These are phyloP conservation scores for Salix caprea DNA, from an alignment of 345 rosid genomes.

Conservation along the genomic window DNA sequence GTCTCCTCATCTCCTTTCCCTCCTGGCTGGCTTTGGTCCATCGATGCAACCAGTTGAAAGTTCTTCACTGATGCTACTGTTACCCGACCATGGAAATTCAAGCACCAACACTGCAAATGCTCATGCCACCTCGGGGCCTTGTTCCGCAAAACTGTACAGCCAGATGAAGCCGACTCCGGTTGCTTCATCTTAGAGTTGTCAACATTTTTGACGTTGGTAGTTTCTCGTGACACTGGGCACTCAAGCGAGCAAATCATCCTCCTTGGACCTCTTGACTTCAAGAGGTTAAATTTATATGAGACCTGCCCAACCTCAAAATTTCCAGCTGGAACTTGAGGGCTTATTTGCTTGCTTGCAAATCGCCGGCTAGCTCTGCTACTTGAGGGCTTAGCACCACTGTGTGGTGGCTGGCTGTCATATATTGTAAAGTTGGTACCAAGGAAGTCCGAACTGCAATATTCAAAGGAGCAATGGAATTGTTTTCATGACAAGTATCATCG, in stretches of 20 bases:
- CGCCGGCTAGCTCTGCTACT: conserved; percentile 65
- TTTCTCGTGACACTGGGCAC: conserved; percentile 44
- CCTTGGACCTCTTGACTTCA: conserved; percentile 96
- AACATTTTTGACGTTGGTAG: conserved; percentile 15
- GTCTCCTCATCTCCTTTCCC: conserved; percentile 90
- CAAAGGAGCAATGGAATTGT: background rate
- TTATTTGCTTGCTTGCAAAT: conserved; percentile 88
- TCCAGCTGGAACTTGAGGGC: conserved; percentile 90
- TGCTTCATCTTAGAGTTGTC: conserved; percentile 39
- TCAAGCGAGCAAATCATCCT: conserved; percentile 80
- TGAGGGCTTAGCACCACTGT: conserved; percentile 83
- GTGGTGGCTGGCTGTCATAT: conserved; percentile 83
- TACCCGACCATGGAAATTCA: conserved; percentile 92
- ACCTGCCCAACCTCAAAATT: conserved; percentile 84
- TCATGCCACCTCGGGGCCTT: conserved; percentile 98
- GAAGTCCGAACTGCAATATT: conserved; percentile 75
- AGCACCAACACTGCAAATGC: conserved; percentile 93
- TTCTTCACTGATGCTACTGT: conserved; percentile 93
- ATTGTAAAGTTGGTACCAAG: conserved; percentile 91
- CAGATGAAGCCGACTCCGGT: conserved; percentile 29
- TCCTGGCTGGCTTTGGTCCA: conserved; percentile 73
- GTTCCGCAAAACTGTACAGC: conserved; percentile 53
- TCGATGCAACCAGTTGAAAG: conserved; percentile 75
- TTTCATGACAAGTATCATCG: background rate
- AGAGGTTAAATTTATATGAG: conserved; percentile 82